Percentiles rank a stretch among this genome's conserved stretches.
These are phyloP conservation scores for Clarireedia hainanense DNA, from an alignment of 2,329 filamentous ascomycete species.

Conservation along the genomic window DNA sequence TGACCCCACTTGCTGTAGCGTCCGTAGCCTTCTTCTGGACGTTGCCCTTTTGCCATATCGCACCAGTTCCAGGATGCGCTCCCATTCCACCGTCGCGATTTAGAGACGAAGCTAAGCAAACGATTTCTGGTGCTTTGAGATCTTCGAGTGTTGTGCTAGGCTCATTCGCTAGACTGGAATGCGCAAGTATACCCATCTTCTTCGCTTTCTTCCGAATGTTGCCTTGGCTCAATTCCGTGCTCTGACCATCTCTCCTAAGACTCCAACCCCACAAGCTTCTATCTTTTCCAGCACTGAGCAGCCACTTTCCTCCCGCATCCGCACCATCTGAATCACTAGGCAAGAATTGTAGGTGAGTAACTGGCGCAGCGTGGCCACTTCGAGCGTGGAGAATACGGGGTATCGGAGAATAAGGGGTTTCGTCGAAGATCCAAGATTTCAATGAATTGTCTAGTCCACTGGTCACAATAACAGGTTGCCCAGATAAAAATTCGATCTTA, in stretches of 20 bases:
- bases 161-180: constrained; percentile 47
- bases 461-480: constrained; percentile 83
- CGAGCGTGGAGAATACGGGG: constrained; percentile 79
- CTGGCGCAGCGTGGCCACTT: constrained; percentile 80
- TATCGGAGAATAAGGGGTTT: constrained; percentile 78
- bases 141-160: constrained; percentile 60
- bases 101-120: constrained; percentile 80
- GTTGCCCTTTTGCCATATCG: constrained; percentile 73
- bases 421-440: constrained; percentile 94
- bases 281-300: constrained; percentile 82
- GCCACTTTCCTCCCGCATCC: constrained; percentile 85
- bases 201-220: constrained; percentile 81
- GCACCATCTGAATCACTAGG: constrained; percentile 84
- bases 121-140: constrained; percentile 87
- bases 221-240: constrained; percentile 86
- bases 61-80: constrained; percentile 66
- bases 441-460: constrained; percentile 90
- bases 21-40: constrained; percentile 52
- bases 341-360: constrained; percentile 76
- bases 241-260: constrained; percentile 88
- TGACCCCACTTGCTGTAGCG: constrained; percentile 66
- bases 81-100: constrained; percentile 95
- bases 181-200: constrained; percentile 67
- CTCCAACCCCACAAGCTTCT: constrained; percentile 96
- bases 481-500: constrained; percentile 80